phyloP scores from a whole-genome alignment of 2,329 filamentous ascomycete genomes.

The Bipolaris bicolor region DNA sequence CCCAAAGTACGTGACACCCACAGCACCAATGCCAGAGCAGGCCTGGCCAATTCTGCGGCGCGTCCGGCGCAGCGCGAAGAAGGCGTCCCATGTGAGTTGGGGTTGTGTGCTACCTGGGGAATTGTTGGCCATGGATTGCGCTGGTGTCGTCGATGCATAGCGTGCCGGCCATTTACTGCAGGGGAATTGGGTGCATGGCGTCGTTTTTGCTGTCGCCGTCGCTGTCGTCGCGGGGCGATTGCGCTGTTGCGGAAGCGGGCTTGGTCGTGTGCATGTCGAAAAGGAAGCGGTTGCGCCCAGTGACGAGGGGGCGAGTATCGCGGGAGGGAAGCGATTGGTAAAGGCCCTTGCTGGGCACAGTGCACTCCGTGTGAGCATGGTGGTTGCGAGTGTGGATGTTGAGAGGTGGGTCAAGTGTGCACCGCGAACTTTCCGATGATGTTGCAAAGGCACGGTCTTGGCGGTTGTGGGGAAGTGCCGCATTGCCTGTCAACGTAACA shows the following conservation, averaged over 20 bases:
- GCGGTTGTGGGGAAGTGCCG: slow-evolving; percentile 8
- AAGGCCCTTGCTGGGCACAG: slow-evolving; percentile 43
- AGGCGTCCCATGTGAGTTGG: slow-evolving; percentile 76
- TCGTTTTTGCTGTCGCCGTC: too few species aligned
- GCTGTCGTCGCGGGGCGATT: slow-evolving; percentile 15
- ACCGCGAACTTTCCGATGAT: slow-evolving; percentile 13
- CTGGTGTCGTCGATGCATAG: slow-evolving; percentile 33
- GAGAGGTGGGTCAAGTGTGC: slow-evolving; percentile 9
- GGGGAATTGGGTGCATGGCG: slow-evolving; percentile 13
- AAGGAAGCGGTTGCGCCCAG: slow-evolving; percentile 31
- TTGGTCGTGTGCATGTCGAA: slow-evolving; percentile 36
- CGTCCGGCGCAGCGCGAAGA: slow-evolving; percentile 87
- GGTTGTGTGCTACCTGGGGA: slow-evolving; percentile 21
- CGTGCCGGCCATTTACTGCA: slow-evolving; percentile 20
- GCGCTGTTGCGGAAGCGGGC: slow-evolving; percentile 28
- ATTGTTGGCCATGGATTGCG: slow-evolving; percentile 21
- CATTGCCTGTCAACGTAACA: not conserved
- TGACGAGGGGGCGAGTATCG: slow-evolving; percentile 32
- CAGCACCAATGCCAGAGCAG: slow-evolving; percentile 72
- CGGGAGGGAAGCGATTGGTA: slow-evolving; percentile 36
- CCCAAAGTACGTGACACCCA: slow-evolving; percentile 66
- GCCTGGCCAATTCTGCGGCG: slow-evolving; percentile 82
- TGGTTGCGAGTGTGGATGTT: slow-evolving; percentile 8
- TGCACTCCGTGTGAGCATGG: slow-evolving; percentile 42
- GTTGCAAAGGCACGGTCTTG: slow-evolving; percentile 10